These are phyloP conservation scores for Blumeria graminis DNA, from an alignment of 2,329 filamentous ascomycete species.

Conservation along the genomic window DNA sequence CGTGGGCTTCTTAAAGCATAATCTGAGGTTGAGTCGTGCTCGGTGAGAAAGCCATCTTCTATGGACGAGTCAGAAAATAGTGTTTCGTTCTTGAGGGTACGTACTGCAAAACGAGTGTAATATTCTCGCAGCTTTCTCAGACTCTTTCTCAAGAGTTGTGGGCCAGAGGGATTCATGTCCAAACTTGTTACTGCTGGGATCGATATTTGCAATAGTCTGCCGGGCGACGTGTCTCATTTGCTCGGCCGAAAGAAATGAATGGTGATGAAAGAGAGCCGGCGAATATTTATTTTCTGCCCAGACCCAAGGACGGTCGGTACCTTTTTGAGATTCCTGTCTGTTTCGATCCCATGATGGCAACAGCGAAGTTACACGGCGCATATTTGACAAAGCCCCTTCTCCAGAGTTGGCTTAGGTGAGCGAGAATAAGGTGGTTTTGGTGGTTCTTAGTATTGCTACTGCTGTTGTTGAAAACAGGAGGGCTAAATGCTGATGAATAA, in stretches of 20 bases:
- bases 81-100: constrained; percentile 16
- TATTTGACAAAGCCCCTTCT: constrained; percentile 4
- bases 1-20: constrained; percentile 31
- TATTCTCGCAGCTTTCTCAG: constrained; percentile 76
- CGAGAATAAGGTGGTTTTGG: too few relatives aligned
- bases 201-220: constrained; percentile 42
- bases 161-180: constrained; percentile 72
- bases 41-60: constrained; percentile 45
- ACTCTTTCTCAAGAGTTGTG: constrained; percentile 63
- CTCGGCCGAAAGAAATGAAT: not conserved
- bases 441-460: too few relatives aligned
- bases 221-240: constrained; percentile 12
- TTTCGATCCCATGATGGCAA: constrained; percentile 27
- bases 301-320: constrained; percentile 51
- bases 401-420: too few relatives aligned
- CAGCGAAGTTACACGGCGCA: constrained; percentile 15
- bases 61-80: constrained; percentile 9
- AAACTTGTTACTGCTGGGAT: constrained; percentile 57
- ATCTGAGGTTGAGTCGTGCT: constrained; percentile 18
- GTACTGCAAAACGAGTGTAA: constrained; percentile 73
- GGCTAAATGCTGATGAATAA: too few relatives aligned
- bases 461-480: too few relatives aligned
- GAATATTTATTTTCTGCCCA: constrained; percentile 30
- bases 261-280: constrained; percentile 13
- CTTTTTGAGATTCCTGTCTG: constrained; percentile 31